Conservation (phyloP, 2,329 filamentous ascomycete species). For the Thermochaetoides dissita region DNA sequence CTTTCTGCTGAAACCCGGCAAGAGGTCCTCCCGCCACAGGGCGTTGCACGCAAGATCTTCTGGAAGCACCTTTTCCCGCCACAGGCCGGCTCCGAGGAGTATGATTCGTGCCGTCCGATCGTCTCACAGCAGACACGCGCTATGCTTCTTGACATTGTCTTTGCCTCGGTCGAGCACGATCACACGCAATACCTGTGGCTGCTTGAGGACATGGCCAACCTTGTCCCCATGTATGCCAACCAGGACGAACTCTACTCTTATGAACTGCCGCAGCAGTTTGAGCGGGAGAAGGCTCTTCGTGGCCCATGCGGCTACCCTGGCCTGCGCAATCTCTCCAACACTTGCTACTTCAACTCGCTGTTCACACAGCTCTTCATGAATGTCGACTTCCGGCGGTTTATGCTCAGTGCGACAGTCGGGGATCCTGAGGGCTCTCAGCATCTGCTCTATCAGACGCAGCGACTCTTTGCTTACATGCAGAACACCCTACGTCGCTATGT, state of each 20-base stretch:
- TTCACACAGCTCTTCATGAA: conserved; percentile 97
- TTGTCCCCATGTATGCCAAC: conserved; percentile 35
- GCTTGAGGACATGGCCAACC: conserved; percentile 33
- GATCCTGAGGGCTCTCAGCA: conserved; percentile 44
- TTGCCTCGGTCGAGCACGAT: conserved; percentile 39
- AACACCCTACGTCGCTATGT: conserved; percentile 60
- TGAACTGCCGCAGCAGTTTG: conserved; percentile 47
- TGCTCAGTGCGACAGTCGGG: conserved; percentile 49
- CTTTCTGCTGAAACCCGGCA: too few species aligned
- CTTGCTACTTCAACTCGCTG: conserved; percentile 92
- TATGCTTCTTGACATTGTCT: conserved; percentile 47
- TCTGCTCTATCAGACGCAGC: conserved; percentile 64
- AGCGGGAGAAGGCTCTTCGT: conserved; percentile 54
- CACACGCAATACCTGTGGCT: conserved; percentile 34
- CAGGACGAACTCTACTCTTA: conserved; percentile 43
- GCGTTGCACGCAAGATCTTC: conserved; percentile 38
- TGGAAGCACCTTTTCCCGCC: conserved; percentile 51
- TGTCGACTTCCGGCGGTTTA: conserved; percentile 68
- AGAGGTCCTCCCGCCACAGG: background rate
- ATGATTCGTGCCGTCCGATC: conserved; percentile 17
- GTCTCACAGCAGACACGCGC: conserved; percentile 42
- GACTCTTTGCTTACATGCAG: conserved; percentile 75
- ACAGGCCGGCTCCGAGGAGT: background rate
- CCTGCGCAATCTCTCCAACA: conserved; percentile 83
- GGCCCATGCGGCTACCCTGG: conserved; percentile 74